These are phyloP conservation scores for Atkinsonella texensis DNA, from an alignment of 2,329 filamentous ascomycete genomes.

Conservation along the genomic window DNA sequence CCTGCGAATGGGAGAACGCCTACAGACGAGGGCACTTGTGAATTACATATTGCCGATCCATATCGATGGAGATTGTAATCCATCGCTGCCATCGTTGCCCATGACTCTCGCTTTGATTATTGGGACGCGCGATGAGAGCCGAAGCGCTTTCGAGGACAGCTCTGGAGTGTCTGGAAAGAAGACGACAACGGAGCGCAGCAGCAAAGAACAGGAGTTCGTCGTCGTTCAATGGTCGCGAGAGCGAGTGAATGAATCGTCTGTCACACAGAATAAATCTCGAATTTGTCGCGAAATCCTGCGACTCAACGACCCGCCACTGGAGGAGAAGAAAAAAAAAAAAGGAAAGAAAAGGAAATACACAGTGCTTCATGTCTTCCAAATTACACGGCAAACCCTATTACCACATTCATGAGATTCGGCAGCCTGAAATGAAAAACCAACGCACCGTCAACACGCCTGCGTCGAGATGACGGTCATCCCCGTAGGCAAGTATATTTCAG, in stretches of 20 bases:
- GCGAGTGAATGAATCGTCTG: too few relatives aligned
- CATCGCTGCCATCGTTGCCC: not conserved
- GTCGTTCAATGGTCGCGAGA: too few relatives aligned
- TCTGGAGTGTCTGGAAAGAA: not conserved
- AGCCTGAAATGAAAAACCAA: not conserved
- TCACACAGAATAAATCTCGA: too few relatives aligned
- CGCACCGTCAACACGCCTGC: not conserved
- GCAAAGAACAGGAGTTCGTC: not conserved
- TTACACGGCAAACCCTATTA: too few relatives aligned
- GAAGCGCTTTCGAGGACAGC: not conserved
- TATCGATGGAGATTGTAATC: not conserved
- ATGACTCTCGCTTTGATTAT: not conserved
- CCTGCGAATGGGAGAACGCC: not conserved
- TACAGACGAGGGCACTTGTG: not conserved
- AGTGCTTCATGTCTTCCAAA: too few relatives aligned
- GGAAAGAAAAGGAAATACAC: not conserved
- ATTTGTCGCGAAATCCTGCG: too few relatives aligned
- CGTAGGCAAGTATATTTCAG: not conserved
- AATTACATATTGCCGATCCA: not conserved
- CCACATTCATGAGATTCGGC: not conserved
- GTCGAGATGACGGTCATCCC: not conserved
- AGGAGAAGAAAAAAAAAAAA: not conserved
- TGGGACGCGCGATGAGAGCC: not conserved
- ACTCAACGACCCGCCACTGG: too few relatives aligned
- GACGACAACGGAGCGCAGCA: not conserved